A percentile compares a stretch with the other conserved stretches of the same genome.
These are phyloP conservation scores for Curvularia lunata DNA, from an alignment of 2,329 filamentous ascomycete species.

Conservation along the genomic window DNA sequence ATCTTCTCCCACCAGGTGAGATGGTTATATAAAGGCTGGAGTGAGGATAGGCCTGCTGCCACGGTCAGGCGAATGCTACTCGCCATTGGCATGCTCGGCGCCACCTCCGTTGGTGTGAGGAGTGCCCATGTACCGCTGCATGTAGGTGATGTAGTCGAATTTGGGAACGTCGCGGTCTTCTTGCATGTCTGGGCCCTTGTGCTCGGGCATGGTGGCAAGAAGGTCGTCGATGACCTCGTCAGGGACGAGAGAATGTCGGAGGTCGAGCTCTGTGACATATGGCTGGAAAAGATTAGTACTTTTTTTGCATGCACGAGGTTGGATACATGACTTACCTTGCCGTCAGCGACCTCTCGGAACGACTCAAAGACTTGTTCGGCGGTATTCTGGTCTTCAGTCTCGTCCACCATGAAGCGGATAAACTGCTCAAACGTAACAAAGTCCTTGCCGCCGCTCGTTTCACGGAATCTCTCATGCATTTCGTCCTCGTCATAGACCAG, in stretches of 20 bases:
- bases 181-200: conserved; percentile 83
- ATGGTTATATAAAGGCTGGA: conserved; percentile 23
- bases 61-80: conserved; percentile 23
- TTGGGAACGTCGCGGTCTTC: conserved; percentile 84
- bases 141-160: conserved; percentile 96
- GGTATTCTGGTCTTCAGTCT: conserved; percentile 98
- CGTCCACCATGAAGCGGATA: conserved; percentile 98
- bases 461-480: conserved; percentile 94
- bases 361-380: conserved; percentile 98
- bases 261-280: conserved; percentile 97
- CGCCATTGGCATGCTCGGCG: conserved; percentile 31
- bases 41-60: conserved; percentile 22
- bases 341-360: conserved; percentile 96
- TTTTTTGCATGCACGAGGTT: neutral
- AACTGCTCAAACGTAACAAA: conserved; percentile 98
- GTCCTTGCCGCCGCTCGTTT: conserved; percentile 79
- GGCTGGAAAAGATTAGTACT: conserved; percentile 57
- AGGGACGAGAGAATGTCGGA: conserved; percentile 91
- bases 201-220: conserved; percentile 81
- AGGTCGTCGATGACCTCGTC: conserved; percentile 97
- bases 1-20: conserved; percentile 1
- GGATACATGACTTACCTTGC: conserved; percentile 67
- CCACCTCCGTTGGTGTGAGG: conserved; percentile 30
- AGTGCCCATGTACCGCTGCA: conserved; percentile 71
- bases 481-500: conserved; percentile 96